Conservation (phyloP, 148 eudicot genomes). For the Camellia japonica region DNA sequence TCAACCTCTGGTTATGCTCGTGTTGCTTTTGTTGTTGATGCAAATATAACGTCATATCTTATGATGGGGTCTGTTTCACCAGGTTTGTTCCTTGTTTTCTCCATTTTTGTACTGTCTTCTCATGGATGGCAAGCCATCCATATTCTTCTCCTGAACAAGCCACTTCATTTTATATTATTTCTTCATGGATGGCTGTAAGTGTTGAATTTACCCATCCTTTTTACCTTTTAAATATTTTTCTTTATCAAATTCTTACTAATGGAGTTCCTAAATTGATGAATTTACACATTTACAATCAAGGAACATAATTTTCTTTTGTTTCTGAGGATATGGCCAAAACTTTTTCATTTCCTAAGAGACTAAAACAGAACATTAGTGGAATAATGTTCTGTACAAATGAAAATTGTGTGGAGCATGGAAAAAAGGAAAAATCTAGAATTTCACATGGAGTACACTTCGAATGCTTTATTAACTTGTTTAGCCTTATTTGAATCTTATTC, state of each 20-base stretch:
- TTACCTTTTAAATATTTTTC: neutral
- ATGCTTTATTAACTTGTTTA: too few species aligned
- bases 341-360: too few species aligned
- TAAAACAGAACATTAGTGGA: too few species aligned
- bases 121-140: neutral
- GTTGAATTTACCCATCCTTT: neutral
- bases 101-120: constrained; percentile 8
- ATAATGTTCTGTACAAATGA: too few species aligned
- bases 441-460: too few species aligned
- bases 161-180: neutral
- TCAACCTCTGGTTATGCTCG: constrained; percentile 56
- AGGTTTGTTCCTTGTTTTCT: constrained; percentile 45
- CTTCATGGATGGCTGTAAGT: neutral
- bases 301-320: too few species aligned
- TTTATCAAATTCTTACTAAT: neutral
- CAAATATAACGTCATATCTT: constrained; percentile 95
- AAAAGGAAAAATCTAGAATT: too few species aligned
- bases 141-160: neutral
- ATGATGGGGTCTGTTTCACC: constrained; percentile 99
- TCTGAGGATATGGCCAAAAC: too few species aligned
- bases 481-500: too few species aligned
- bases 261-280: neutral
- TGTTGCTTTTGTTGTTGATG: constrained; percentile 97
- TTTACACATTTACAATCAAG: neutral
- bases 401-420: too few species aligned